Evolutionary conservation across 23 red algal species (phyloP).

Genomic region (Gracilaria vermiculophylla): DNA sequence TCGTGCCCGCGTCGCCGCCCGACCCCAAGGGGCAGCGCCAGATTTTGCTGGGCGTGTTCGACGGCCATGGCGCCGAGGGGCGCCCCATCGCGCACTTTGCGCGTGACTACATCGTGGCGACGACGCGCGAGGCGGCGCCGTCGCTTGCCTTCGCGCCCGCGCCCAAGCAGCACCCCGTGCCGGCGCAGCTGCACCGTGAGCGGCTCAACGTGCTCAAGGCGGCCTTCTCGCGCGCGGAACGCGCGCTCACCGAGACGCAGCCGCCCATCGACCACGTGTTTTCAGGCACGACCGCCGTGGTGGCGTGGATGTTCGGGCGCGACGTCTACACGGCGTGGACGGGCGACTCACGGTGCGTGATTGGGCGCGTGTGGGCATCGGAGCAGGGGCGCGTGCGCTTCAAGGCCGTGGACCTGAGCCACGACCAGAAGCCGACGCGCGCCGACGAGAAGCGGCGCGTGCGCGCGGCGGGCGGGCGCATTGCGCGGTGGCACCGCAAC

Average conservation of each 20-base stretch:
- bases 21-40: slow-evolving; percentile 22
- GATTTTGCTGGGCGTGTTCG: slow-evolving; percentile 73
- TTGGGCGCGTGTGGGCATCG: slow-evolving; percentile 47
- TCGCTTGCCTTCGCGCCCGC: not conserved
- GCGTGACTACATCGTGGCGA: slow-evolving; percentile 46
- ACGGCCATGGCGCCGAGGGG: slow-evolving; percentile 75
- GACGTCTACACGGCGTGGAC: slow-evolving; percentile 83
- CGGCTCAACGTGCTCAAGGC: slow-evolving; percentile 40
- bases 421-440: slow-evolving; percentile 85
- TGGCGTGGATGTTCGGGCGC: slow-evolving; percentile 70
- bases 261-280: slow-evolving; percentile 73
- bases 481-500: slow-evolving; percentile 83
- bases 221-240: slow-evolving; percentile 46
- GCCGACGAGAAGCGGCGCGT: slow-evolving; percentile 85
- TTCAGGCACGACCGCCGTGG: slow-evolving; percentile 87
- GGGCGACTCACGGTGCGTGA: slow-evolving; percentile 90
- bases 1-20: not conserved
- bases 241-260: slow-evolving; percentile 35
- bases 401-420: slow-evolving; percentile 60
- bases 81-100: slow-evolving; percentile 61
- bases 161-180: slow-evolving; percentile 5
- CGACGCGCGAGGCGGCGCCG: slow-evolving; percentile 30
- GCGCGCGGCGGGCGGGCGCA: slow-evolving; percentile 72
- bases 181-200: slow-evolving; percentile 10
- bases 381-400: slow-evolving; percentile 52